Evolutionary conservation across 768 basidiomycete genomes (phyloP), one percentile per base, ranked within the genome.

Genomic region (Rhodotorula graminis): DNA sequence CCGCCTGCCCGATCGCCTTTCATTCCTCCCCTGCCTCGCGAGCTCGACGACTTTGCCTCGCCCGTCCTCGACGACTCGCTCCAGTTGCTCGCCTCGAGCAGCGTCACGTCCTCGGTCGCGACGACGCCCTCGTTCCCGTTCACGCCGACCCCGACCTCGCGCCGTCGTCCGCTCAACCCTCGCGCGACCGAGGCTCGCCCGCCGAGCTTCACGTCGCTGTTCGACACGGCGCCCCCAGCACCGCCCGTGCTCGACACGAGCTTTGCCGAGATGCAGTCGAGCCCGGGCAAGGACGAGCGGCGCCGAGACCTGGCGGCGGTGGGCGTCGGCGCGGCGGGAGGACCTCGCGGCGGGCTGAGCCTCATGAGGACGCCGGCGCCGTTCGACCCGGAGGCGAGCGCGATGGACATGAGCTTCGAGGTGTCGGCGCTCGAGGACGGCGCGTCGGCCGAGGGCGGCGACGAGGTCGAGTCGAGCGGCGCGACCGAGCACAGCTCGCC

Each of bases 361-460:
- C 37, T 73, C 29, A 29, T 73, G 31, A 37, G 61, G 7, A 55
- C 60, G 50, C 56, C 61, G 21, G 73, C 73, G 47, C 73, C 73
- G 3, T 74, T 74, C 47, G 73, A 74, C 37, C 49, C 64, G 10
- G 69, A 74, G 19, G 61, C 64, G 57, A 72, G 71, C 37, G 69
- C n/a, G 50, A 37, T 67, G 61, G 73, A 74, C 29, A 64, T 67
- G 65, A 70, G 69, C 58, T 74, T 74, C 33, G 72, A 73, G 40
- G 58, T 60, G 42, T n/a, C 33, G 49, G 25, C 16, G 5, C 52
- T 12, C 55, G 58, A 31, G 8, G 40, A 42, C 8, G 25, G 23
- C 23, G 25, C 6, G 11, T 21, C 8, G 16, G 25, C 46, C 27
- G 23, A 49, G 14, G 31, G 18, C 2, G 53, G 12, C 0, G 27